These are phyloP conservation scores for Colletotrichum nymphaeae DNA, from an alignment of 2,329 filamentous ascomycete genomes.

Conservation along the genomic window DNA sequence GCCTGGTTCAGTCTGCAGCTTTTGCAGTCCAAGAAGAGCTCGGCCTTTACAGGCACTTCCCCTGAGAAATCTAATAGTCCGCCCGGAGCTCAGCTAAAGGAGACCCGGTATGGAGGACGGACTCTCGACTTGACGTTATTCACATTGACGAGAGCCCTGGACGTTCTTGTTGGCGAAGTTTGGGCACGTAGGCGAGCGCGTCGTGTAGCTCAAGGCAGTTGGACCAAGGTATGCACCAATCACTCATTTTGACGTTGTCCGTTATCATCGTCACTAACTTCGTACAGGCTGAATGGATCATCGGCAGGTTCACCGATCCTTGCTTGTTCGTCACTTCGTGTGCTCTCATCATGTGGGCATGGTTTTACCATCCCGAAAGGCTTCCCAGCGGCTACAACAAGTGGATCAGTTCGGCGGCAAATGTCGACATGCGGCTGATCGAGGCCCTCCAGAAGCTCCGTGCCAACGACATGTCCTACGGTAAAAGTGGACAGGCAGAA, in stretches of 20 bases:
- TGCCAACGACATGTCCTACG: slow-evolving; percentile 75
- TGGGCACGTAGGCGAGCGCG: slow-evolving; percentile 67
- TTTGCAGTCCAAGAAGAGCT: slow-evolving; percentile 66
- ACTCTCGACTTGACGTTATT: slow-evolving; percentile 89
- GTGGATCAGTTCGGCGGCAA: slow-evolving; percentile 84
- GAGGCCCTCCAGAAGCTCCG: slow-evolving; percentile 77
- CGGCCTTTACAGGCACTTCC: slow-evolving; percentile 54
- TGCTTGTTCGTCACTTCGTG: slow-evolving; percentile 78
- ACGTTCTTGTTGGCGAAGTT: slow-evolving; percentile 74
- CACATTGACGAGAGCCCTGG: slow-evolving; percentile 76
- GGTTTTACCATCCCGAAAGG: slow-evolving; percentile 80
- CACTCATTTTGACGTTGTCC: neutral
- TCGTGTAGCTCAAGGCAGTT: slow-evolving; percentile 56
- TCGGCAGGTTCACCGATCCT: slow-evolving; percentile 69
- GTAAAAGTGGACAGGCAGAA: slow-evolving; percentile 74
- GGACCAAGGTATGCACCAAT: slow-evolving; percentile 55
- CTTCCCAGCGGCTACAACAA: slow-evolving; percentile 81
- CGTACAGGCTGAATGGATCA: slow-evolving; percentile 51
- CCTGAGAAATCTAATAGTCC: slow-evolving; percentile 43
- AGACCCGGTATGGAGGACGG: slow-evolving; percentile 67
- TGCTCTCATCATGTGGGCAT: slow-evolving; percentile 88
- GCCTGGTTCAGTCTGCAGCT: slow-evolving; percentile 68
- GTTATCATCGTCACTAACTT: slow-evolving; percentile 23
- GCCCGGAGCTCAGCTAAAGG: slow-evolving; percentile 41
- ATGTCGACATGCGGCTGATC: slow-evolving; percentile 80